A percentile compares a stretch with the other conserved stretches of the same genome.
These are phyloP conservation scores for Straminergon stramineum DNA, from an alignment of 225 moss, liverwort and hornwort genomes.

Conservation along the genomic window DNA sequence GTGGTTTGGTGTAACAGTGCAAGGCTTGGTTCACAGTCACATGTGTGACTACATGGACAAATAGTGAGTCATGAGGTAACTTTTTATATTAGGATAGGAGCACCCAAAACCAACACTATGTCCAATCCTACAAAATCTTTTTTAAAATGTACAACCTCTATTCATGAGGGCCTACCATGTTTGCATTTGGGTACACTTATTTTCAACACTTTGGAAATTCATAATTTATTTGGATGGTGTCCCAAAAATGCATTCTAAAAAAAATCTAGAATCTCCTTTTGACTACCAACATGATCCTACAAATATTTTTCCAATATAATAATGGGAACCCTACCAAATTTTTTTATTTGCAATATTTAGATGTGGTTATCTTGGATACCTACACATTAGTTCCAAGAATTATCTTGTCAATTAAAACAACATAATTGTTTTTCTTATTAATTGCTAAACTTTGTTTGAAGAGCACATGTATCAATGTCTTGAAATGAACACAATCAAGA, in stretches of 20 bases:
- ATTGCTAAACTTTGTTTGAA: neutral
- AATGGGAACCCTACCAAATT: neutral
- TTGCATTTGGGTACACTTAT: neutral
- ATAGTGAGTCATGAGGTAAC: too few relatives aligned
- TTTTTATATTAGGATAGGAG: too few relatives aligned
- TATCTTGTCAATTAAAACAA: neutral
- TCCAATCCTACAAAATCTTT: accelerated
- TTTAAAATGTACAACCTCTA: neutral
- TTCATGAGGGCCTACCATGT: neutral
- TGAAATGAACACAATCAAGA: neutral
- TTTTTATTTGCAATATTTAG: neutral
- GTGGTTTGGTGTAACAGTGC: accelerated
- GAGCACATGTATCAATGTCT: neutral
- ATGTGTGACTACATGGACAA: too few relatives aligned
- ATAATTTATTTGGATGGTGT: neutral
- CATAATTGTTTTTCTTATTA: neutral
- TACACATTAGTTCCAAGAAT: neutral
- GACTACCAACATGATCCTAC: accelerated
- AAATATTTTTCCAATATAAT: neutral
- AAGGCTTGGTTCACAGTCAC: accelerated
- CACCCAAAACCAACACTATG: too few relatives aligned
- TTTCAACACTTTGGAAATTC: too few relatives aligned
- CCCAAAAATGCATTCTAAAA: neutral
- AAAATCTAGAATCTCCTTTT: neutral
- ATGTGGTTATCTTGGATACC: neutral